These are phyloP conservation scores for Pelomyxa schiedti DNA, from an alignment of 78 protist genomes.

Conservation along the genomic window DNA sequence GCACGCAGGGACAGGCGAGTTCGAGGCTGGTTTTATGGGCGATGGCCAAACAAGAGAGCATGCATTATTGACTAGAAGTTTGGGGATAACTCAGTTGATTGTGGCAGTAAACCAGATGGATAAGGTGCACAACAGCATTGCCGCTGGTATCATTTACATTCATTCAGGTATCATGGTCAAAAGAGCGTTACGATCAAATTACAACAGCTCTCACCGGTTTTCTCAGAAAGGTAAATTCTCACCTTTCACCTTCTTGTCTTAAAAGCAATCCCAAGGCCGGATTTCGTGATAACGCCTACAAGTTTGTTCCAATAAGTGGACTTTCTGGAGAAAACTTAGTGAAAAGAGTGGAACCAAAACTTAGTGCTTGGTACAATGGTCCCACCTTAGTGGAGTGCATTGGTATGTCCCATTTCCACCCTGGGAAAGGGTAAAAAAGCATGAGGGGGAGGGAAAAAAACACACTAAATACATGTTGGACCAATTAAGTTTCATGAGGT, in stretches of 20 bases:
- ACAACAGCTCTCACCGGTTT: conserved; percentile 30
- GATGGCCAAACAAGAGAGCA: conserved; percentile 93
- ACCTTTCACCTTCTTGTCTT: not conserved
- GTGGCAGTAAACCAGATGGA: conserved; percentile 92
- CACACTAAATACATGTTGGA: not conserved
- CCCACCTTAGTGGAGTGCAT: conserved; percentile 38
- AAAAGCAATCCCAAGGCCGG: conserved; percentile 39
- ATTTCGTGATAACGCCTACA: conserved; percentile 16
- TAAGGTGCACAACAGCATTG: not conserved
- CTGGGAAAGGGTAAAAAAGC: not conserved
- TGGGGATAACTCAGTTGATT: conserved; percentile 74
- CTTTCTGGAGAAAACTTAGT: conserved; percentile 63
- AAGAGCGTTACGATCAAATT: conserved; percentile 53
- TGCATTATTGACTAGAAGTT: conserved; percentile 64
- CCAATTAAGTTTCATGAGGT: not conserved
- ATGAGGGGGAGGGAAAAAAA: not conserved
- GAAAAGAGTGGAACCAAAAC: not conserved
- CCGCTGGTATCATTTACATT: not conserved
- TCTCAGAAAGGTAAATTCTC: conserved; percentile 1
- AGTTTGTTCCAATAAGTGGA: conserved; percentile 61
- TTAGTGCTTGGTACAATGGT: conserved; percentile 63
- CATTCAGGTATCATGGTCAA: conserved; percentile 20
- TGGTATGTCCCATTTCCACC: not conserved
- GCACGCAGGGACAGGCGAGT: conserved; percentile 68
- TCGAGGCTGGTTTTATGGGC: conserved; percentile 83